A percentile compares a stretch with the other conserved stretches of the same genome.
Conservation (phyloP, 345 rosid genomes). For the Eutrema heterophyllum region DNA sequence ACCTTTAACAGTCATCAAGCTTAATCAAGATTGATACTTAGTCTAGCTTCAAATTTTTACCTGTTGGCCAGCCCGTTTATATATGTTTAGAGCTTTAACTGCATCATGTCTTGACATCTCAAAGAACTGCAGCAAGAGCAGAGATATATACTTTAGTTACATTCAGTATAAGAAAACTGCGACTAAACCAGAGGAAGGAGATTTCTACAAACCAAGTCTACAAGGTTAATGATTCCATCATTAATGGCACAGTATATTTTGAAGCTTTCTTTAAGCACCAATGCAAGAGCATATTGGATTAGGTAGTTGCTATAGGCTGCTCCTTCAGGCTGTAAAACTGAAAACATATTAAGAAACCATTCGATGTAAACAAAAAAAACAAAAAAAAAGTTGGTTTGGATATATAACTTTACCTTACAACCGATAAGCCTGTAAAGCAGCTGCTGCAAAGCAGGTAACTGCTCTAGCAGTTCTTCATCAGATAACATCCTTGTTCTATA, state of each 20-base stretch:
- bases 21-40: neutral
- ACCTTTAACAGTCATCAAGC: neutral
- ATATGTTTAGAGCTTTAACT: slow-evolving; percentile 71
- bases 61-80: slow-evolving; percentile 89
- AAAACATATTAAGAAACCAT: slow-evolving; percentile 18
- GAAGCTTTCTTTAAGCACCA: slow-evolving; percentile 53
- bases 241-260: slow-evolving; percentile 86
- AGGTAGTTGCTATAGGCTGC: slow-evolving; percentile 71
- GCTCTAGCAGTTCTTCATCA: slow-evolving; percentile 72
- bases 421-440: slow-evolving; percentile 80
- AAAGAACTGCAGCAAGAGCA: slow-evolving; percentile 59
- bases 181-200: neutral
- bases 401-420: slow-evolving; percentile 59
- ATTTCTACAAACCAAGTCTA: slow-evolving; percentile 67
- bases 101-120: slow-evolving; percentile 96
- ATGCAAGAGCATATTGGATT: slow-evolving; percentile 76
- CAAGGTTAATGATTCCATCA: slow-evolving; percentile 84
- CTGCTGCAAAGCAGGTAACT: slow-evolving; percentile 87
- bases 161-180: slow-evolving; percentile 10
- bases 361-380: neutral
- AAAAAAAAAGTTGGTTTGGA: neutral
- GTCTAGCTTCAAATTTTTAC: slow-evolving; percentile 37
- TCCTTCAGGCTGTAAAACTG: slow-evolving; percentile 80
- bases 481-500: slow-evolving; percentile 86
- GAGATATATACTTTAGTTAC: slow-evolving; percentile 1